Conservation (phyloP, 768 basidiomycete species). For the Rhizopogon vulgaris region DNA sequence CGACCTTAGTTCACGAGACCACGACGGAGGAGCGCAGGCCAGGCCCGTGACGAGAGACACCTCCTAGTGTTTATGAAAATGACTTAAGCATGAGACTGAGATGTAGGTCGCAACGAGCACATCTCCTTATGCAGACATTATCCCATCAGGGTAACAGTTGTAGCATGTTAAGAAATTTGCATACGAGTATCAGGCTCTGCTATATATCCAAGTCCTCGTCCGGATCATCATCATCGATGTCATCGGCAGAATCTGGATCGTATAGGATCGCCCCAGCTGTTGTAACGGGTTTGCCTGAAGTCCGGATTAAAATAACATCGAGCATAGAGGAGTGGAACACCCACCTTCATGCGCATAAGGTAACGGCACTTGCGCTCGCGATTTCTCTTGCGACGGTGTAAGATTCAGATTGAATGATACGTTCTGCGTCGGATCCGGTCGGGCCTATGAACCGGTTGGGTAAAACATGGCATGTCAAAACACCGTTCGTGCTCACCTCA, state of each 20-base stretch:
- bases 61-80: too few species aligned
- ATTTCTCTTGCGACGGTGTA: conserved; percentile 74
- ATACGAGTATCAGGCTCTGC: background rate
- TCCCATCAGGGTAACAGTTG: background rate
- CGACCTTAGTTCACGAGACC: too few species aligned
- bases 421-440: conserved; percentile 58
- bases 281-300: conserved; percentile 28
- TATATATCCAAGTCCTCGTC: conserved; percentile 91
- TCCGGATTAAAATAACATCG: background rate
- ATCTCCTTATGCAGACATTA: background rate
- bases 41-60: too few species aligned
- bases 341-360: conserved; percentile 87
- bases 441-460: conserved; percentile 18
- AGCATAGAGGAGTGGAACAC: background rate
- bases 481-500: conserved; percentile 25
- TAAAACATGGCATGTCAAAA: background rate
- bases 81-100: too few species aligned
- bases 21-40: too few species aligned
- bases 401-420: conserved; percentile 86
- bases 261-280: conserved; percentile 62
- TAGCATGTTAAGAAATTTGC: background rate
- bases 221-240: conserved; percentile 93
- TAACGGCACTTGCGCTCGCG: conserved; percentile 75
- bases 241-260: conserved; percentile 90
- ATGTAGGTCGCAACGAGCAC: background rate